Percentiles rank a stretch among this genome's conserved stretches.
These are phyloP conservation scores for Fermentozyma sake DNA, from an alignment of 1,139 yeast genomes.

Conservation along the genomic window DNA sequence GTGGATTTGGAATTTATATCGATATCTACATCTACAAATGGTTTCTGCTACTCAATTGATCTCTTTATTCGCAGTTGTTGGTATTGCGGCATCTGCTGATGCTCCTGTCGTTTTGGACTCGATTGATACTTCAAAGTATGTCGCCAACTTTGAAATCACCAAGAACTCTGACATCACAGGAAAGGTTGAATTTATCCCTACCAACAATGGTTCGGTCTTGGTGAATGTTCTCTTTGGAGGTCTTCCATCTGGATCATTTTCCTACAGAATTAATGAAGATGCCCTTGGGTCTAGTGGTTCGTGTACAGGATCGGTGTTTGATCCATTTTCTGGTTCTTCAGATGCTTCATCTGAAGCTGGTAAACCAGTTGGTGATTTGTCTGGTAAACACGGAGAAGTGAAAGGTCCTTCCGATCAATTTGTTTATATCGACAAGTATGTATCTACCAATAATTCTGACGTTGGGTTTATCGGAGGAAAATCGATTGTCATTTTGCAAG, in stretches of 20 bases:
- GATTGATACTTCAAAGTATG: slow-evolving; percentile 17
- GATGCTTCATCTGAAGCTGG: slow-evolving; percentile 22
- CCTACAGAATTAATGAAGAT: slow-evolving; percentile 36
- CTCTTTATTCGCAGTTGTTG: slow-evolving; percentile 4
- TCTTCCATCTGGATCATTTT: slow-evolving; percentile 40
- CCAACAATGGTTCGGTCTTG: slow-evolving; percentile 28
- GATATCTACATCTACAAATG: no score
- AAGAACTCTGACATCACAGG: slow-evolving; percentile 19
- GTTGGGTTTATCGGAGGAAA: slow-evolving; percentile 34
- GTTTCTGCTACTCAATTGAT: slow-evolving; percentile 5
- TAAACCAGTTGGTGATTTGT: slow-evolving; percentile 37
- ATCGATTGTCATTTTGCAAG: slow-evolving; percentile 31
- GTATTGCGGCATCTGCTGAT: slow-evolving; percentile 11
- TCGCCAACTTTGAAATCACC: slow-evolving; percentile 19
- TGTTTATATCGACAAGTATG: slow-evolving; percentile 30
- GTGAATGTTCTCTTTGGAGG: slow-evolving; percentile 28
- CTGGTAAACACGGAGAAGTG: slow-evolving; percentile 39
- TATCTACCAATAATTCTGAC: slow-evolving; percentile 33
- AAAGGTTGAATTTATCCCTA: slow-evolving; percentile 26
- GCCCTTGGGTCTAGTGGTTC: slow-evolving; percentile 38
- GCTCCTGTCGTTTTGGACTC: slow-evolving; percentile 26
- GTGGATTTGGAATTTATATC: no score
- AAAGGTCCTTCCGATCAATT: slow-evolving; percentile 19
- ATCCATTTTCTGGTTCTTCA: slow-evolving; percentile 34
- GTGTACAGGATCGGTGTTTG: slow-evolving; percentile 36